Evolutionary conservation across 2,329 filamentous ascomycete genomes (phyloP).

Genomic region (Sporothrix luriei): DNA sequence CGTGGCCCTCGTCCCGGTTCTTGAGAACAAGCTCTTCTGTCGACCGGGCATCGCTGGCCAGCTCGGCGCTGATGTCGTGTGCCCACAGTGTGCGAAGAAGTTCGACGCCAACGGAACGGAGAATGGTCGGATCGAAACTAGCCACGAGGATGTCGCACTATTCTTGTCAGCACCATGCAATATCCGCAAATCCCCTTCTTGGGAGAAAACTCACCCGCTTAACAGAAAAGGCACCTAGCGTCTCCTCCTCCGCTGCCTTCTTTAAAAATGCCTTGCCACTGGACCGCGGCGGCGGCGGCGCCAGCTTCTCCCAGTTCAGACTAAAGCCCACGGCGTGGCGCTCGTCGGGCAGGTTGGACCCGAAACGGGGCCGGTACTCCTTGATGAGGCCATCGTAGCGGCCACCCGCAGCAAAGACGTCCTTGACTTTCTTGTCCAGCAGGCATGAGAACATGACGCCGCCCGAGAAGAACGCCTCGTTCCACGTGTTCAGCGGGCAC

Average conservation of each 20-base stretch:
- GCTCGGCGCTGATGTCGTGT: constrained; percentile 82
- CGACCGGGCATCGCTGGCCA: constrained; percentile 76
- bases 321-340: constrained; percentile 91
- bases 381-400: constrained; percentile 88
- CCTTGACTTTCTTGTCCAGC: constrained; percentile 78
- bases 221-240: constrained; percentile 60
- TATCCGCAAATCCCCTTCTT: too few species aligned
- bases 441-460: constrained; percentile 89
- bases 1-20: constrained; percentile 75
- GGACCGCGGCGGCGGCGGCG: constrained; percentile 60
- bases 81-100: constrained; percentile 79
- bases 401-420: constrained; percentile 90
- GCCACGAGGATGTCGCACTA: constrained; percentile 88
- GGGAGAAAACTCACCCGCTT: constrained; percentile 68
- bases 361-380: constrained; percentile 73
- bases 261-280: constrained; percentile 62
- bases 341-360: constrained; percentile 59
- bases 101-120: constrained; percentile 75
- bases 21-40: constrained; percentile 77
- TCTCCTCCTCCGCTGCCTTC: constrained; percentile 64
- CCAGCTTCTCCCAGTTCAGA: constrained; percentile 81
- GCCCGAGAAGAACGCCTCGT: constrained; percentile 85
- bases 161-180: neutral
- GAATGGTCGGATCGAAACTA: constrained; percentile 76
- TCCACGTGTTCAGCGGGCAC: constrained; percentile 81